These are phyloP conservation scores for Herpetospermum pedunculosum DNA, from an alignment of 306 rosid species.

Conservation along the genomic window DNA sequence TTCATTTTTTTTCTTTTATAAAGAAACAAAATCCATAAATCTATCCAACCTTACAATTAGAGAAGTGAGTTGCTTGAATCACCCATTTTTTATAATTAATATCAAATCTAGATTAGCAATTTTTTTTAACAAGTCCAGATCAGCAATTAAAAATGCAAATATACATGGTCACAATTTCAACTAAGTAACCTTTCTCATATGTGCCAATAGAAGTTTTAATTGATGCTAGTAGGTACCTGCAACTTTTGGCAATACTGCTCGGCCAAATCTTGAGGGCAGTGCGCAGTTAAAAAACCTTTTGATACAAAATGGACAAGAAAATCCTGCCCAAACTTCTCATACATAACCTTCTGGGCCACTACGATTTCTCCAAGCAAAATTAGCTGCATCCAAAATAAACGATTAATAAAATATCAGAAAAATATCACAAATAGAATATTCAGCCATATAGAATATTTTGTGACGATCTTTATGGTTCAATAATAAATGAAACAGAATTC, in stretches of 20 bases:
- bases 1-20: not conserved
- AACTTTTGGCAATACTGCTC: constrained; percentile 74
- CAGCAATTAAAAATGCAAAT: not conserved
- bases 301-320: constrained; percentile 40
- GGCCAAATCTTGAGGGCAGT: constrained; percentile 67
- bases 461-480: not conserved
- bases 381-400: constrained; percentile 33
- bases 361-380: constrained; percentile 95
- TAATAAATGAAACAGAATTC: constrained; percentile 5
- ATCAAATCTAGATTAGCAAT: not conserved
- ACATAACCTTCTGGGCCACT: constrained; percentile 91
- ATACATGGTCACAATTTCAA: not conserved
- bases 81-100: not conserved
- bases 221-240: constrained; percentile 44
- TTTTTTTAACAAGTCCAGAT: too few relatives aligned
- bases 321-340: constrained; percentile 82
- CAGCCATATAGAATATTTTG: too few relatives aligned
- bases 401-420: not conserved
- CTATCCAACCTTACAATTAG: not conserved
- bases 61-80: not conserved
- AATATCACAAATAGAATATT: not conserved
- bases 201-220: not conserved
- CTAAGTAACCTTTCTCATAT: not conserved
- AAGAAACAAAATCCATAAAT: not conserved
- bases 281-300: constrained; percentile 59